A percentile compares a stretch with the other conserved stretches of the same genome.
These are phyloP conservation scores for Zygoascus biomembranicola DNA, from an alignment of 805 yeast genomes.

Conservation along the genomic window DNA sequence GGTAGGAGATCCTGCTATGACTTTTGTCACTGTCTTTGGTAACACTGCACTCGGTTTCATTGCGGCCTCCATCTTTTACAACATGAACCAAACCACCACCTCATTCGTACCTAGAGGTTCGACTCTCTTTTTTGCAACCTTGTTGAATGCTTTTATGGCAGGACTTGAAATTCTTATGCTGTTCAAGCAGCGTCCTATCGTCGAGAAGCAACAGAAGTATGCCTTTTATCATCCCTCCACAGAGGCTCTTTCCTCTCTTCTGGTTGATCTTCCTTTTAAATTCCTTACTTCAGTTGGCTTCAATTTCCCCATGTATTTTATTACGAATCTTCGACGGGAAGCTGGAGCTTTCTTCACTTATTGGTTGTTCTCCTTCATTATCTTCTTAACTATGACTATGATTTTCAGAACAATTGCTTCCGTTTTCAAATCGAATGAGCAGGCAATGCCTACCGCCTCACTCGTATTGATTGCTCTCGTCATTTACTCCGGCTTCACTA, in stretches of 20 bases:
- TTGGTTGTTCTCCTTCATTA: slow-evolving; percentile 36
- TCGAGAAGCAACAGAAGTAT: slow-evolving; percentile 63
- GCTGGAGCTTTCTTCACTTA: slow-evolving; percentile 50
- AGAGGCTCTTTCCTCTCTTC: slow-evolving; percentile 55
- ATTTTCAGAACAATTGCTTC: slow-evolving; percentile 50
- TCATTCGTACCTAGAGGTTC: slow-evolving; percentile 64
- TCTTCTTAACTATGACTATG: slow-evolving; percentile 41
- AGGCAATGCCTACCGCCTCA: slow-evolving; percentile 57
- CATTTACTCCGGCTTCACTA: slow-evolving; percentile 55
- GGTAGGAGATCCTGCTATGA: slow-evolving; percentile 48
- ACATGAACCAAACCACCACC: slow-evolving; percentile 39
- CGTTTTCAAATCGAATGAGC: slow-evolving; percentile 38
- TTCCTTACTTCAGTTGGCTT: slow-evolving; percentile 37
- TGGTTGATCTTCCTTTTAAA: slow-evolving; percentile 60
- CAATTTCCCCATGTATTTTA: slow-evolving; percentile 46
- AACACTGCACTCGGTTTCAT: slow-evolving; percentile 50
- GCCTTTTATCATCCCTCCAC: slow-evolving; percentile 68
- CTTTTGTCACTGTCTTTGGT: slow-evolving; percentile 39
- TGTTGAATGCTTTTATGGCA: slow-evolving; percentile 55
- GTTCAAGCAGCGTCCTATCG: slow-evolving; percentile 48
- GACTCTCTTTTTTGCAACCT: slow-evolving; percentile 47
- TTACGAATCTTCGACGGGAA: slow-evolving; percentile 41
- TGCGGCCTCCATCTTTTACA: slow-evolving; percentile 54
- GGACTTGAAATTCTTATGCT: slow-evolving; percentile 45
- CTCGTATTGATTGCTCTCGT: slow-evolving; percentile 37